Evolutionary conservation across 192 early-diverging fungal species (phyloP).

Genomic region (Linnemannia schmuckeri): DNA sequence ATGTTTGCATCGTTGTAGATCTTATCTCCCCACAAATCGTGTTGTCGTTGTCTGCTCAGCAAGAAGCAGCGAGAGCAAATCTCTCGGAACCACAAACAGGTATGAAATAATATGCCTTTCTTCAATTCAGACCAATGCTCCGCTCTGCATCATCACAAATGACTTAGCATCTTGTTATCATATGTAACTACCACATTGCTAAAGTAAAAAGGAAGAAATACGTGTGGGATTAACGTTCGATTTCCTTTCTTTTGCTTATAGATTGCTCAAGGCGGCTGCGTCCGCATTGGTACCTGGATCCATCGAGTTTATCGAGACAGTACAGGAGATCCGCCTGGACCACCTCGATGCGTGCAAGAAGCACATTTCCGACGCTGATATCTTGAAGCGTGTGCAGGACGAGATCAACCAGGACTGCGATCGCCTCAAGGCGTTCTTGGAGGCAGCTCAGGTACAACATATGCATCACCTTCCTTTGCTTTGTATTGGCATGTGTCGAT

Average conservation of each 20-base stretch:
- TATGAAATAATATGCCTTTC: conserved; percentile 50
- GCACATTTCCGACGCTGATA: conserved; percentile 64
- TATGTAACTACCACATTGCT: not conserved
- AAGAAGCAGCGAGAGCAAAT: conserved; percentile 88
- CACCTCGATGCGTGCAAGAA: conserved; percentile 80
- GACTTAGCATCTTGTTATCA: not conserved
- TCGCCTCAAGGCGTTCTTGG: conserved; percentile 86
- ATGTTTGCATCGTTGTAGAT: conserved; percentile 43
- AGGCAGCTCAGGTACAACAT: conserved; percentile 84
- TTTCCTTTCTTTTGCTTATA: conserved; percentile 23
- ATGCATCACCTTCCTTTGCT: not conserved
- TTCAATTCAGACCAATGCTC: not conserved
- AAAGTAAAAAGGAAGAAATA: too few relatives aligned
- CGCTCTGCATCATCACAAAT: not conserved
- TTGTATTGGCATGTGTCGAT: not conserved
- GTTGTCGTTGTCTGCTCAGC: conserved; percentile 97
- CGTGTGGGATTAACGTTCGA: not conserved
- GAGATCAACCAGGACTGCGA: conserved; percentile 85
- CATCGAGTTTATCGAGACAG: conserved; percentile 76
- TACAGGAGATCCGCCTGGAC: conserved; percentile 85
- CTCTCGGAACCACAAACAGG: conserved; percentile 92
- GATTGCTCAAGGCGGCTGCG: conserved; percentile 76
- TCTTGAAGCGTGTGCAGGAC: conserved; percentile 63
- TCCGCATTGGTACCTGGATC: conserved; percentile 82
- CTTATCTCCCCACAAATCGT: conserved; percentile 79